These are phyloP conservation scores for Xylaria nigripes DNA, from an alignment of 495 filamentous ascomycete species.

Conservation along the genomic window DNA sequence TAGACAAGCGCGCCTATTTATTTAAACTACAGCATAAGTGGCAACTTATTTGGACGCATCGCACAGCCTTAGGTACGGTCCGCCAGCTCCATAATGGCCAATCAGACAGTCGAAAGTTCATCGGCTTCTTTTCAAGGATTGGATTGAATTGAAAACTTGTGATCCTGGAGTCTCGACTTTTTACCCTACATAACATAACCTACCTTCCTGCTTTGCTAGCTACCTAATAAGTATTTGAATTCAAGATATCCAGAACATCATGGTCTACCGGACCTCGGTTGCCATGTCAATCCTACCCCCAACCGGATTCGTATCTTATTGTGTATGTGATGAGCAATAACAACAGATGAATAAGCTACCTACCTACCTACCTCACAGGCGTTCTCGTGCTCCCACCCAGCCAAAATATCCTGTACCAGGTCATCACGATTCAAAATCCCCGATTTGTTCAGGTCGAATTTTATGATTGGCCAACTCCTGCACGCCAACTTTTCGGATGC, in stretches of 20 bases:
- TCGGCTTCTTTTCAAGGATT: background rate
- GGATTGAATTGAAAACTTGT: background rate
- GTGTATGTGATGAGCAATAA: too few species aligned
- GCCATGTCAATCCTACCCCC: too few species aligned
- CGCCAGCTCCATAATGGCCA: background rate
- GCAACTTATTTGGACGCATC: slow-evolving; percentile 9
- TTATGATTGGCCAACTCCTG: slow-evolving; percentile 37
- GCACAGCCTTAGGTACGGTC: background rate
- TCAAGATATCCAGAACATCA: too few species aligned
- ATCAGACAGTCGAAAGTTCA: slow-evolving; percentile 9
- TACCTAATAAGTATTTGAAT: too few species aligned
- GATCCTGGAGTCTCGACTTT: slow-evolving; percentile 5
- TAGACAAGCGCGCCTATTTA: background rate
- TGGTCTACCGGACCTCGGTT: too few species aligned
- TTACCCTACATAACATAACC: too few species aligned
- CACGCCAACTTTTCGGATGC: slow-evolving; percentile 28
- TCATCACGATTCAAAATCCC: slow-evolving; percentile 1
- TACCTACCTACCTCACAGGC: background rate
- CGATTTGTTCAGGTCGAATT: slow-evolving; percentile 23
- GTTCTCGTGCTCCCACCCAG: slow-evolving; percentile 8
- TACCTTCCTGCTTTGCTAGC: too few species aligned
- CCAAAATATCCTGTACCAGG: background rate
- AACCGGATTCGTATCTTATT: too few species aligned
- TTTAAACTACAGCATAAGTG: background rate
- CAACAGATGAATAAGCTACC: too few species aligned